phyloP scores from a whole-genome alignment of 768 basidiomycete genomes.

The Pholiota conissans region DNA sequence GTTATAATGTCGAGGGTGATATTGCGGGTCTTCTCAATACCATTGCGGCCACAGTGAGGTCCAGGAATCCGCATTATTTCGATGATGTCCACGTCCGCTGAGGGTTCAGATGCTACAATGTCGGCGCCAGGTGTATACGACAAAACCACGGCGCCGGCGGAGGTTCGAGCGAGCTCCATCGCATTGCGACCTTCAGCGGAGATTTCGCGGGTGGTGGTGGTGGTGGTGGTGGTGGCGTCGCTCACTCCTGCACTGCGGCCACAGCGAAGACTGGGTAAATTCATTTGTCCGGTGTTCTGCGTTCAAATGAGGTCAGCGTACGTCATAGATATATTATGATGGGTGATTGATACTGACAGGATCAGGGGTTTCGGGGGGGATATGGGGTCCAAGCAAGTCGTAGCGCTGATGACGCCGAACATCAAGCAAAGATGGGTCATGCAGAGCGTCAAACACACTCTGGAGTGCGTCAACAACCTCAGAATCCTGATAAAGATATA shows the following conservation, averaged over 20 bases:
- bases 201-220: neutral
- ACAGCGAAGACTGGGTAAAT: neutral
- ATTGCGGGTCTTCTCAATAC: neutral
- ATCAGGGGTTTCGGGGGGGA: slow-evolving; percentile 11
- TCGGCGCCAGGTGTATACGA: neutral
- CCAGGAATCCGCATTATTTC: neutral
- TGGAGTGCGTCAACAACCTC: slow-evolving; percentile 9
- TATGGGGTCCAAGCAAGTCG: slow-evolving; percentile 3
- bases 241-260: neutral
- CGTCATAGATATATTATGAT: slow-evolving; percentile 3
- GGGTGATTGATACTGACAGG: slow-evolving; percentile 2
- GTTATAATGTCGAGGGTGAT: neutral
- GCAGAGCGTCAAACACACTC: slow-evolving; percentile 14
- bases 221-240: neutral
- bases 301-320: slow-evolving; percentile 6
- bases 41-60: neutral
- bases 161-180: neutral
- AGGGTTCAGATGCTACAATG: neutral
- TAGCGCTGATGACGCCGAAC: slow-evolving; percentile 11
- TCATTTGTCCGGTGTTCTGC: neutral
- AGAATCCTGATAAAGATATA: slow-evolving; percentile 6
- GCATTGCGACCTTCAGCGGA: neutral
- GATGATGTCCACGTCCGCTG: neutral
- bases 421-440: slow-evolving; percentile 20
- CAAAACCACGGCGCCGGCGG: neutral